phyloP scores from a whole-genome alignment of 1,284 basidiomycete genomes.

The Limonomyces culmigenus region DNA sequence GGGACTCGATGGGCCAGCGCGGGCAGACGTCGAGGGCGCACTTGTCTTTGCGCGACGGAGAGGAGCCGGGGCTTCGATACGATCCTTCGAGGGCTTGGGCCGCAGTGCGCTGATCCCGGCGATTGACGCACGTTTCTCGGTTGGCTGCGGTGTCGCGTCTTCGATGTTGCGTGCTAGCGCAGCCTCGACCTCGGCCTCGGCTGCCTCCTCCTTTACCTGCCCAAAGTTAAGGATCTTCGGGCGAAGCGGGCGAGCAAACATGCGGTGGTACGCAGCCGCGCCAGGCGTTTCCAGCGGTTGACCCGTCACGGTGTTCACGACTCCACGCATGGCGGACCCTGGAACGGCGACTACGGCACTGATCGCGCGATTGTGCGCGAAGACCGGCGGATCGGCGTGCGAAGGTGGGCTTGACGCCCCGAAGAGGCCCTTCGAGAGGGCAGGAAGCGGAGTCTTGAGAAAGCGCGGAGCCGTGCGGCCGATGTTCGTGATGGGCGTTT shows the following conservation, averaged over 20 bases:
- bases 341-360: not conserved
- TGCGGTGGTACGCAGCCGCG: conserved; percentile 39
- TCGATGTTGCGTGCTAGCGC: not conserved
- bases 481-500: conserved; percentile 9
- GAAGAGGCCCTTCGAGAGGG: conserved; percentile 11
- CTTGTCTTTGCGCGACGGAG: no score
- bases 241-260: conserved; percentile 23
- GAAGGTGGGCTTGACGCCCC: not conserved
- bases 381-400: not conserved
- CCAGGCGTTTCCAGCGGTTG: conserved; percentile 51
- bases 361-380: no score
- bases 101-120: not conserved
- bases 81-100: not conserved
- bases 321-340: conserved; percentile 58
- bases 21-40: not conserved
- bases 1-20: not conserved
- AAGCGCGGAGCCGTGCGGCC: conserved; percentile 20
- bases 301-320: conserved; percentile 59
- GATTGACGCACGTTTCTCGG: not conserved
- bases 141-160: not conserved
- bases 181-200: conserved; percentile 8
- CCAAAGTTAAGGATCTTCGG: conserved; percentile 48
- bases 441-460: conserved; percentile 23
- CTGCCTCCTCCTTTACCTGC: conserved; percentile 39
- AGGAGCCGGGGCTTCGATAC: no score